A percentile compares a stretch with the other conserved stretches of the same genome.
Evolutionary conservation across 2,329 filamentous ascomycete species (phyloP).

Genomic region (Keithomyces neogunnii): DNA sequence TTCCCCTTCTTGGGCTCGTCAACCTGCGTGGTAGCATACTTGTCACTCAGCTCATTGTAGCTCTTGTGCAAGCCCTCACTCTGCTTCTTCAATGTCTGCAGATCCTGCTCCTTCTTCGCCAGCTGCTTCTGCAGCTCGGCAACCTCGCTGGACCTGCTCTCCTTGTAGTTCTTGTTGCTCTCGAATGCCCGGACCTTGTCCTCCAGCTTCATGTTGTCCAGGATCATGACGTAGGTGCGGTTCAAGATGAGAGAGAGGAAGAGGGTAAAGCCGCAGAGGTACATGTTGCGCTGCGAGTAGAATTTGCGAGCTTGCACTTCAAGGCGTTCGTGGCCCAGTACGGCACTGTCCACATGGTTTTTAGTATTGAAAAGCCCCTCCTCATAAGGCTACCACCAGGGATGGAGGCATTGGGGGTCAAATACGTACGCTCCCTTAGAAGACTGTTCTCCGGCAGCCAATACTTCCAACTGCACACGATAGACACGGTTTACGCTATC

Average conservation of each 20-base stretch:
- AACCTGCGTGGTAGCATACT: conserved; percentile 55
- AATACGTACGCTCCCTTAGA: conserved; percentile 37
- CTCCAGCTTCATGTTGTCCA: conserved; percentile 84
- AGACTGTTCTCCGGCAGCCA: conserved; percentile 55
- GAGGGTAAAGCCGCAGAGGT: conserved; percentile 97
- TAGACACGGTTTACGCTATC: conserved; percentile 96
- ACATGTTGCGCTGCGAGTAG: conserved; percentile 99
- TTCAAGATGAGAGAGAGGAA: conserved; percentile 98
- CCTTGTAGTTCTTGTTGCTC: conserved; percentile 61
- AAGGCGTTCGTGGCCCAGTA: conserved; percentile 88
- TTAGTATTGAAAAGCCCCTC: too few relatives aligned
- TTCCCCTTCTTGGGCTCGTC: conserved; percentile 50
- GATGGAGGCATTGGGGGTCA: not conserved
- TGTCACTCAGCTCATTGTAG: conserved; percentile 79
- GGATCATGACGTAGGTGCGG: conserved; percentile 96
- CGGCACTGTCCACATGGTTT: conserved; percentile 33
- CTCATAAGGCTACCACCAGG: too few relatives aligned
- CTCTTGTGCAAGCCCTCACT: conserved; percentile 71
- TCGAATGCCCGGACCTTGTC: conserved; percentile 82
- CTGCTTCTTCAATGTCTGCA: conserved; percentile 90
- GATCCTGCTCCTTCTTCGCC: conserved; percentile 71
- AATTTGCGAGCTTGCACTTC: conserved; percentile 99
- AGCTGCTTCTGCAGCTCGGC: conserved; percentile 61
- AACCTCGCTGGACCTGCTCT: conserved; percentile 70
- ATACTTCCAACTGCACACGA: conserved; percentile 85